Conservation (phyloP, 2,329 filamentous ascomycete genomes). For the Aspergillus candidus region DNA sequence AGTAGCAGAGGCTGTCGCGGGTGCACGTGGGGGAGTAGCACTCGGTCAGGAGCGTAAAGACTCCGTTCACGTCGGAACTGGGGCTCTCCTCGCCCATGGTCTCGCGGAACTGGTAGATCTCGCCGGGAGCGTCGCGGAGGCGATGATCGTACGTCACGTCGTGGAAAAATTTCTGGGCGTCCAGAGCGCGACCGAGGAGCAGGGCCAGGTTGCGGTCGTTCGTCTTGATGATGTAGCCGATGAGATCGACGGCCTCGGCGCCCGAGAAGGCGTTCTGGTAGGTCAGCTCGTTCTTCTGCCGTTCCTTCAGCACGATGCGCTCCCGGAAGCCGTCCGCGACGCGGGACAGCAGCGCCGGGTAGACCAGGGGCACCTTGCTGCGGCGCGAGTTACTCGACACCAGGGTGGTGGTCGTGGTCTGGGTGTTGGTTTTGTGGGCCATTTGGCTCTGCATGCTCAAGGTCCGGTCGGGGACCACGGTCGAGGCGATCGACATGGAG, state of each 20-base stretch:
- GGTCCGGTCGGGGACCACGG: constrained; percentile 51
- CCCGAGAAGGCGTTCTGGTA: constrained; percentile 98
- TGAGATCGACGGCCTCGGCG: constrained; percentile 88
- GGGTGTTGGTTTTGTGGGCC: constrained; percentile 48
- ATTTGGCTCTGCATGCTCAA: constrained; percentile 51
- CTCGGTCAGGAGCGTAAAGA: constrained; percentile 92
- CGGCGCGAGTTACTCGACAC: constrained; percentile 58
- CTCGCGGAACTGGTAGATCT: constrained; percentile 96
- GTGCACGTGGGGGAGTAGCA: constrained; percentile 98
- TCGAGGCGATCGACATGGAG: constrained; percentile 88
- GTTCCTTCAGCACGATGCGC: constrained; percentile 76
- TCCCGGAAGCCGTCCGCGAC: constrained; percentile 90
- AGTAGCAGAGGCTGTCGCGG: constrained; percentile 91
- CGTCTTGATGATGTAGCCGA: constrained; percentile 94
- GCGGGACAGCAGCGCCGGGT: constrained; percentile 86
- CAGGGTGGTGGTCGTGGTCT: constrained; percentile 40
- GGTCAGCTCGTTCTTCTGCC: constrained; percentile 91
- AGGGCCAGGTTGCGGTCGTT: constrained; percentile 92
- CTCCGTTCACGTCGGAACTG: constrained; percentile 75
- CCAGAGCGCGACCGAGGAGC: constrained; percentile 80
- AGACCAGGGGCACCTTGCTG: constrained; percentile 70
- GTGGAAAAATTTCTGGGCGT: constrained; percentile 98
- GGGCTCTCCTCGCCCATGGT: constrained; percentile 71
- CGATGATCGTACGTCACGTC: constrained; percentile 98
- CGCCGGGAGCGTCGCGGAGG: constrained; percentile 83